A percentile compares a stretch with the other conserved stretches of the same genome.
These are phyloP conservation scores for Citrus medica DNA, from an alignment of 345 rosid species.

Conservation along the genomic window DNA sequence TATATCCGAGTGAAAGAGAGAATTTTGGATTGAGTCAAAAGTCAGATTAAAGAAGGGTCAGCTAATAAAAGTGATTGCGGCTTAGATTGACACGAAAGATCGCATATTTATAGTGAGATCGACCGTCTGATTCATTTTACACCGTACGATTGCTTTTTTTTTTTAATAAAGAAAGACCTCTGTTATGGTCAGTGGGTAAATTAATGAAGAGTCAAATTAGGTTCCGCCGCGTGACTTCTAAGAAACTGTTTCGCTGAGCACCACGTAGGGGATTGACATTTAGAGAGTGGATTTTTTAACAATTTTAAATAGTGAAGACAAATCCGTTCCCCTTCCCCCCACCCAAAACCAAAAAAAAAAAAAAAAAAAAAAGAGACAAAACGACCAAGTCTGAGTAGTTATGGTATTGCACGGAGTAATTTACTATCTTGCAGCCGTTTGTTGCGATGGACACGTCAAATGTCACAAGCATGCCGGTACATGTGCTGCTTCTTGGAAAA, in stretches of 20 bases:
- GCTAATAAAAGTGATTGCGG: constrained; percentile 10
- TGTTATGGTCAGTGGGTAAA: no score
- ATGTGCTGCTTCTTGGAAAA: not conserved
- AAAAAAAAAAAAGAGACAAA: not conserved
- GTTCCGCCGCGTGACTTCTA: constrained; percentile 1
- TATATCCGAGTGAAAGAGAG: not conserved
- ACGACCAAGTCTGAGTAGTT: not conserved
- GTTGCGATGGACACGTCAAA: not conserved
- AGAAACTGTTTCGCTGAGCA: not conserved
- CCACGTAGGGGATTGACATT: not conserved
- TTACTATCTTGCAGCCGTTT: not conserved
- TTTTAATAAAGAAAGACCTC: not conserved
- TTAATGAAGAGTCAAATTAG: not conserved
- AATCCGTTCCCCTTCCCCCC: no score
- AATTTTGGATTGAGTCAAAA: constrained; percentile 1
- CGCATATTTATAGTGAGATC: not conserved
- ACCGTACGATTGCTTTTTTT: constrained; percentile 6
- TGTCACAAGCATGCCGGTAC: not conserved
- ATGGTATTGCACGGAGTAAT: not conserved
- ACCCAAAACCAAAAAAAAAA: no score
- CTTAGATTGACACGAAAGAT: not conserved
- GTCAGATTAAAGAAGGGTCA: constrained; percentile 18
- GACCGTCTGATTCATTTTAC: not conserved
- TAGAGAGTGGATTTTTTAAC: not conserved
- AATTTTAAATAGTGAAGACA: no score